Percentiles rank a stretch among this genome's conserved stretches.
phyloP scores from a whole-genome alignment of 192 early-diverging fungal genomes.

The Backusella luteola region DNA sequence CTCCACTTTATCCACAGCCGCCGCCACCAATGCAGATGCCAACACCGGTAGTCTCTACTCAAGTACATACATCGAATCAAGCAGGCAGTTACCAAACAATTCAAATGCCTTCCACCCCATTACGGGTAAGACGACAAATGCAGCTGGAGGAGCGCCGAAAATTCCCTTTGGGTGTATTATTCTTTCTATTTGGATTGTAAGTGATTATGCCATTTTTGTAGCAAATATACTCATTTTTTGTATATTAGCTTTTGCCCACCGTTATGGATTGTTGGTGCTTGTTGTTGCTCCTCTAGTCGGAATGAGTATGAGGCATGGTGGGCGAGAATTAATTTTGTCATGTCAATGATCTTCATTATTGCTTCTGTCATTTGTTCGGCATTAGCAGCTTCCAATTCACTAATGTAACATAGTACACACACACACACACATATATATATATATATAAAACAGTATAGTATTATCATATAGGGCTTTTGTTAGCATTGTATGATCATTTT shows the following conservation, averaged over 20 bases:
- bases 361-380: neutral
- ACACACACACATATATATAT: too few species aligned
- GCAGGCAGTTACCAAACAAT: neutral
- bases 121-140: neutral
- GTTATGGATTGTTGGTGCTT: constrained; percentile 25
- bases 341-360: constrained; percentile 13
- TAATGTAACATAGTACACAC: neutral
- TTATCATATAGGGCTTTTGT: neutral
- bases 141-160: neutral
- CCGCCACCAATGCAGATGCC: neutral
- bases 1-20: neutral
- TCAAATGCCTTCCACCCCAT: neutral
- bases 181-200: constrained; percentile 28
- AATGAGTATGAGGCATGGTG: constrained; percentile 29
- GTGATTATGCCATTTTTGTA: neutral
- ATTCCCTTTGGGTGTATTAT: constrained; percentile 15
- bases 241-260: constrained; percentile 12
- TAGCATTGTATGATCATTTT: neutral
- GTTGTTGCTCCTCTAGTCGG: constrained; percentile 18
- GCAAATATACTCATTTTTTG: neutral
- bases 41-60: neutral
- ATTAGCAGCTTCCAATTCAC: neutral
- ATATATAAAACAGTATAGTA: neutral
- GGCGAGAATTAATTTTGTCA: constrained; percentile 19
- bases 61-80: neutral